Evolutionary conservation across 805 yeast genomes (phyloP), one percentile per base, ranked within the genome.

Genomic region (Pichia nakasei): DNA sequence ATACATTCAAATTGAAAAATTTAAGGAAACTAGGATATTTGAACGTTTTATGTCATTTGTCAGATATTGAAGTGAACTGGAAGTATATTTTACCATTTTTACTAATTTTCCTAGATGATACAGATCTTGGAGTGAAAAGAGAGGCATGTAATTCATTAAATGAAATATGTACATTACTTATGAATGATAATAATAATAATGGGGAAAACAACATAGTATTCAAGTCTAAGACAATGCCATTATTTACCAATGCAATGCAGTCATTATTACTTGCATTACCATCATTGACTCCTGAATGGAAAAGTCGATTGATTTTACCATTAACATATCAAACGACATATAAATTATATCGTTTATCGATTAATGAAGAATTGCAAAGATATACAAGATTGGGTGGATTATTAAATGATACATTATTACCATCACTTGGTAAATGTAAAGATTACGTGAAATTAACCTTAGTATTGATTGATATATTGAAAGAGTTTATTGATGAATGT

Each of bases 231-330:
- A 46, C 60, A 6, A 46, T 45, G 11, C 43, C 51, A 4, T 37
- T 62, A 9, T 39, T 62, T 8, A 50, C 46, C 19, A 58, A 50
- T 9, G 40, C 58, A 2, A 45, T 62, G 3, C 38, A 51, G 4
- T 64, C 66, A 1, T 51, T 57, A 29, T 38, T 62, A 13, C 40
- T 62, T 26, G 49, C 61, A 5, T 48, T 62, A 31, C 66, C 66
- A 3, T 38, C 57, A 6, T 51, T 57, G 17, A 60, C 64, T 4
- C 59, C 66, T 1, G 48, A 41, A 7, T 43, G 42, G 2, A 52
- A 54, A 29, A 54, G 61, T 9, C 22, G 38, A 2, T 1, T 21
- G 9, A 48, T 60, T 2, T 44, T 62, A 4, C 52, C 55, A 2
- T 17, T 45, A 12, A 55, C 63, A 0, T 62, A 62, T 35, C 41